Base-by-base conservation (phyloP, 1,139 yeast species). In the Pneumocystis murina region DNA sequence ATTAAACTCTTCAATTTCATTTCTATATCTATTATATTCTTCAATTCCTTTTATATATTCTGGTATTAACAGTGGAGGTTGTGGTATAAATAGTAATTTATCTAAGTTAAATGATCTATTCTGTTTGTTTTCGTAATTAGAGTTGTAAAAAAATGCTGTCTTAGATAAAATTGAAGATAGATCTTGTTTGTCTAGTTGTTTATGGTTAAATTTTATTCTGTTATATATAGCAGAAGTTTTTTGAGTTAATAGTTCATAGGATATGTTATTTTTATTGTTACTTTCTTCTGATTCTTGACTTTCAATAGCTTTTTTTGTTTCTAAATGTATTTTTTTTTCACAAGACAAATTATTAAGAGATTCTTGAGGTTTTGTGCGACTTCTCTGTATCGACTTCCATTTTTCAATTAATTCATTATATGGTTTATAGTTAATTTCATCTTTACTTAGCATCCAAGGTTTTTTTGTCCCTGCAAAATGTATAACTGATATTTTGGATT, bases 381-480 rank as follows among this genome's bases (percentile, higher is more conserved):
- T 61, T 28, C 66, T 68, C 59, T 64, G 62, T n/a, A 67, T 65
- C 1, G 63, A 62, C 67, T 66, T 63, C 69, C 69, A 68, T 69
- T 61, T 66, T 61, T 28, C 69, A 62, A 62, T 70, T 68, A 63
- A 69, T 64, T 59, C 66, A 61, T 65, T 66, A 68, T 40, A 70
- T 40, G 62, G 41, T 12, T 60, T 57, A 40, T 64, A 60, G 1
- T 63, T 64, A 1, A 59, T 59, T 3, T 61, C 60, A 3, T 61
- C 60, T 17, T 64, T 64, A 17, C 57, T 64, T 12, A 62, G 63
- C 55, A 41, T 72, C 97, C 97, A 92, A 0, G 98, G 98, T 73
- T 92, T 91, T 57, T 72, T 69, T 1, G 82, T 76, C 0, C 97
- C 97, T 68, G 90, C 87, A 71, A 85, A 92, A 74, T 92, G 98